Percentiles rank a stretch among this genome's conserved stretches.
phyloP scores from a whole-genome alignment of 208 protist genomes.

The Wallacemonas rigidus region DNA sequence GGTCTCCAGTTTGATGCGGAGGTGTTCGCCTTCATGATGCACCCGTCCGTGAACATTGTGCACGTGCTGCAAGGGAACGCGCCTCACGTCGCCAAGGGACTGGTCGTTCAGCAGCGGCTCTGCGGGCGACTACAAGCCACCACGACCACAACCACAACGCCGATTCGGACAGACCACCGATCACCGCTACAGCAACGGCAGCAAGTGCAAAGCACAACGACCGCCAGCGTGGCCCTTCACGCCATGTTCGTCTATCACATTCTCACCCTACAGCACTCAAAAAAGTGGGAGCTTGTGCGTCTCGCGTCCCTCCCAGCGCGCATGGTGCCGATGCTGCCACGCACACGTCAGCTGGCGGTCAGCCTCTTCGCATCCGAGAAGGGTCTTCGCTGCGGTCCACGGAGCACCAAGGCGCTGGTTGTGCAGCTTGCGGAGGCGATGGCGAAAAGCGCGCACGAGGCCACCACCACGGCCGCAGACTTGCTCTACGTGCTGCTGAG shows the following conservation, averaged over 20 bases:
- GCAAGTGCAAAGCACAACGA: conserved; percentile 24
- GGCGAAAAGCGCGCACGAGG: neutral
- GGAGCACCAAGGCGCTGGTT: conserved; percentile 60
- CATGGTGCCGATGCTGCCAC: conserved; percentile 31
- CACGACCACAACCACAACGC: neutral
- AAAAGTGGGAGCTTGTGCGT: conserved; percentile 82
- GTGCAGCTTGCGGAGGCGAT: conserved; percentile 16
- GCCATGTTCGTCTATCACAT: conserved; percentile 85
- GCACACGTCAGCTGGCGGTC: conserved; percentile 66
- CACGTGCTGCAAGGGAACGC: conserved; percentile 32
- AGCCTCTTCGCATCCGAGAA: conserved; percentile 64
- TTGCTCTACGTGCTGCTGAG: conserved; percentile 65
- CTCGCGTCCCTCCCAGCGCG: conserved; percentile 25
- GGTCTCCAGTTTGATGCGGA: conserved; percentile 58
- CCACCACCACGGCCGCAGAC: conserved; percentile 27
- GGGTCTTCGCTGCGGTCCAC: conserved; percentile 69
- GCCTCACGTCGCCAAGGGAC: conserved; percentile 48
- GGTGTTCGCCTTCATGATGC: conserved; percentile 77
- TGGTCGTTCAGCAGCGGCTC: conserved; percentile 75
- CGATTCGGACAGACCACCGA: neutral
- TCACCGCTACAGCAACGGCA: conserved; percentile 10
- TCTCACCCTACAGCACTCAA: conserved; percentile 69
- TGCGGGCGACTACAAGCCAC: conserved; percentile 32
- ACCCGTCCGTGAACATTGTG: conserved; percentile 63
- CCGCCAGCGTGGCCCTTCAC: conserved; percentile 56